A percentile compares a stretch with the other conserved stretches of the same genome.
Evolutionary conservation across 1,139 yeast species (phyloP).

Genomic region (Protomyces lactucae-debilis): DNA sequence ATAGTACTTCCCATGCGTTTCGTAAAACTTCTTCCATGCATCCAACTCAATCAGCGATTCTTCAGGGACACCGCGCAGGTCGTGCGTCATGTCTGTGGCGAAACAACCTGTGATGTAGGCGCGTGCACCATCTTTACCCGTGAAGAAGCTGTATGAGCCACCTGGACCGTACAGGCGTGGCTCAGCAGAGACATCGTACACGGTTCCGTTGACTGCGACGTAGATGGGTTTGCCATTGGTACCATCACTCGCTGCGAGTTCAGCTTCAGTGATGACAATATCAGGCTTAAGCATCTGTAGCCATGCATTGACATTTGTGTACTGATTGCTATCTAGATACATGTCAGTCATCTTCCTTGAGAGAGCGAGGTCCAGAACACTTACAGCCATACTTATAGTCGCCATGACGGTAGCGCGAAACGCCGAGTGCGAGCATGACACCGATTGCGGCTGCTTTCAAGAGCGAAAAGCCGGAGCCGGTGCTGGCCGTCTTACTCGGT

Average conservation of each 20-base stretch:
- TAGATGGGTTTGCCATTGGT: conserved; percentile 53
- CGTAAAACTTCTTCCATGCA: conserved; percentile 54
- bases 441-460: neutral
- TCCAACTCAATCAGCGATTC: conserved; percentile 37
- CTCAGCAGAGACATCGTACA: conserved; percentile 63
- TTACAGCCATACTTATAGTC: neutral
- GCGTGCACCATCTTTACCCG: conserved; percentile 68
- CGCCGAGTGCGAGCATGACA: neutral
- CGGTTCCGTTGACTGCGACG: conserved; percentile 60
- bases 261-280: conserved; percentile 45
- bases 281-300: conserved; percentile 31
- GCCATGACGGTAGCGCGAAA: neutral
- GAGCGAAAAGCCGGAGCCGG: neutral
- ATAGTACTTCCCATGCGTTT: conserved; percentile 16
- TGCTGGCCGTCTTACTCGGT: neutral
- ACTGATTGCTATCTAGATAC: neutral
- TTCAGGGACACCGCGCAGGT: conserved; percentile 55
- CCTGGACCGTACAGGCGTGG: conserved; percentile 58
- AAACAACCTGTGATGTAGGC: conserved; percentile 78
- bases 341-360: neutral
- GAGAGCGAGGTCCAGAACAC: too few species aligned
- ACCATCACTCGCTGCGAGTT: conserved; percentile 55
- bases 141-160: conserved; percentile 57
- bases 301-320: conserved; percentile 11
- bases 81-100: conserved; percentile 54